Conservation (phyloP, 306 rosid species). For the Styphnolobium japonicum region DNA sequence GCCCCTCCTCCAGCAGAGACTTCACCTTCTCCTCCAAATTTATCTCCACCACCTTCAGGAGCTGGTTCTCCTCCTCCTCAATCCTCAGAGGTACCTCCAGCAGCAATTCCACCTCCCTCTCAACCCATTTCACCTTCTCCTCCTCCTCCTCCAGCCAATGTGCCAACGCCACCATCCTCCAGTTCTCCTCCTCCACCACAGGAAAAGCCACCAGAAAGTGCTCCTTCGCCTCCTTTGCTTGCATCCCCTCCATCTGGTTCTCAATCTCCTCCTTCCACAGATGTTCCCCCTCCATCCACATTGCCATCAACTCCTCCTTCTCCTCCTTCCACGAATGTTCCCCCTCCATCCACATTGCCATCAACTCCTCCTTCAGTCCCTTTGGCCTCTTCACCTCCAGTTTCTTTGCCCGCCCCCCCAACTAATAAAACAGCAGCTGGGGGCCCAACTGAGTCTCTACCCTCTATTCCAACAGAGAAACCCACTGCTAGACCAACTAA, state of each 20-base stretch:
- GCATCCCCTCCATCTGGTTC: conserved; percentile 59
- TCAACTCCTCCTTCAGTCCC: conserved; percentile 67
- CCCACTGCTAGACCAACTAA: conserved; percentile 57
- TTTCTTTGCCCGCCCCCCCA: conserved; percentile 42
- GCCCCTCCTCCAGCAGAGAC: conserved; percentile 46
- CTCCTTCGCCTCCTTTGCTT: conserved; percentile 47
- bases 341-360: conserved; percentile 44
- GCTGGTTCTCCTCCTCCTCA: conserved; percentile 57
- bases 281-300: conserved; percentile 32
- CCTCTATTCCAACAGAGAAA: conserved; percentile 51
- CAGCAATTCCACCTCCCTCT: conserved; percentile 50
- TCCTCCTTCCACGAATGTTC: conserved; percentile 30
- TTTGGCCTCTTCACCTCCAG: conserved; percentile 58
- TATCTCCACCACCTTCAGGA: conserved; percentile 46
- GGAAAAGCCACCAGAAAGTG: conserved; percentile 43
- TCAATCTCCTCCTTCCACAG: conserved; percentile 38
- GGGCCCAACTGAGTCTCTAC: conserved; percentile 22
- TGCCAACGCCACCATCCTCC: conserved; percentile 49
- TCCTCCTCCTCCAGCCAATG: conserved; percentile 60
- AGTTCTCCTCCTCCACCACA: conserved; percentile 48
- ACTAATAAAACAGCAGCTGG: conserved; percentile 33
- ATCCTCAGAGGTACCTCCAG: conserved; percentile 46
- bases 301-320: conserved; percentile 51
- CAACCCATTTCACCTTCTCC: conserved; percentile 38
- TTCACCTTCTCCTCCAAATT: conserved; percentile 50